Evolutionary conservation across 352 stramenopile genomes (phyloP), one percentile per base, ranked within the genome.

Genomic region (Phytophthora tentaculata): DNA sequence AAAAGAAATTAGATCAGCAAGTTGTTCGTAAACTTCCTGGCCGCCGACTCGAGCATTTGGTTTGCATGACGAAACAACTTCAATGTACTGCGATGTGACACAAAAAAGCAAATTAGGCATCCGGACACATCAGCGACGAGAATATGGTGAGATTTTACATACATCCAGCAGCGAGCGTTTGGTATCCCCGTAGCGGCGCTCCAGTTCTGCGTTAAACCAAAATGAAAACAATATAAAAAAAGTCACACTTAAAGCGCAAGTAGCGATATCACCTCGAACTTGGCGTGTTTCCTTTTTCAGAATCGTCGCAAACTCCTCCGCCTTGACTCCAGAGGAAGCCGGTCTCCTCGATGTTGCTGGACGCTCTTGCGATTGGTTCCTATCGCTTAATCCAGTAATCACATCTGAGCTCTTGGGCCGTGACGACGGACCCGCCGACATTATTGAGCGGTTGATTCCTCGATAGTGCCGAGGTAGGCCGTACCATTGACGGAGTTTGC

Each of bases 131-230:
- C n/a, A n/a, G n/a, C n/a, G n/a, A n/a, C n/a, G n/a, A 9, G 19
- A 51, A 23, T 39, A 39, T 54, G n/a, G n/a, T n/a, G n/a, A n/a
- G n/a, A n/a, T n/a, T n/a, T n/a, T n/a, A n/a, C 24, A 26, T 47
- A 83, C 78, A 7, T 89, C 80, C 6, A 92, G 69, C 32, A 90
- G 66, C n/a, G 77, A 51, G 20, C 67, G 67, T 61, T 91, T 91
- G 28, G 70, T 78, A 16, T 89, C 82, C 19, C 83, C 68, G 49
- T 90, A 92, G 17, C 72, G 81, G 26, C 67, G 64, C 29, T 80
- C 59, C n/a, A 91, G 56, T 39, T 87, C 77, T 80, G 56, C 41
- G 70, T 26, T 52, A 23, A 61, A 12, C n/a, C 16, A 39, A 39
- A 39, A 16, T n/a, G 2, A 51, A 12, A 45, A 28, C 20, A 24